Evolutionary conservation across 768 basidiomycete genomes (phyloP), one percentile per base, ranked within the genome.

Genomic region (Trametes meyenii): DNA sequence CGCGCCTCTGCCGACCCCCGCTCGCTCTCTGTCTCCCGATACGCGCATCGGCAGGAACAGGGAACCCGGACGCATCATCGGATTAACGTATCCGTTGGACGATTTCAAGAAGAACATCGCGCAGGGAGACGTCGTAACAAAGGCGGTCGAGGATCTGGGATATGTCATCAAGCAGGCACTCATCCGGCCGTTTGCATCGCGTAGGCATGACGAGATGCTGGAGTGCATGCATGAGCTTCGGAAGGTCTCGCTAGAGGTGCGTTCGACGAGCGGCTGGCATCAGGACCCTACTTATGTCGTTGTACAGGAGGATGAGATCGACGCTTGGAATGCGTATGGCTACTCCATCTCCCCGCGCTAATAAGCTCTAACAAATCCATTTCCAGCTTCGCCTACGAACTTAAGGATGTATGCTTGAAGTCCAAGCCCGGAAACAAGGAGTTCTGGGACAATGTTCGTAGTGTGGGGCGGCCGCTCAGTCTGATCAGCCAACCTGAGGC

Each of bases 81-180:
- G 92, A 10, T 83, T 79, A 40, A 85, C 87, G 0, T 79, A 80
- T 65, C 94, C 94, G 1, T 76, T 96, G 53, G 77, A 78, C 48
- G 94, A 96, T 73, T 97, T 96, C 76, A 76, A 78, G 61, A 77
- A 80, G 67, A 90, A 92, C 69, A 75, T 91, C 36, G 80, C 78
- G 26, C 81, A 81, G 55, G 92, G 92, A 0, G 93, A 94, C 71
- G 76, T 94, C 19, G 91, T 95, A 40, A 85, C 82, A 14, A 94
- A 96, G 74, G 93, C 92, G 0, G 89, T 94, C 8, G 86, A 89
- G 66, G 94, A 95, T 72, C 73, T 96, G 49, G 85, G 81, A 13
- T 79, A 72, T 16, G 87, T 94, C 11, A 83, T 95, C 46, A 77
- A 78, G 60, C 89, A 93, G 70, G 82, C 94, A 44, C 79, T 90